Percentiles rank a stretch among this genome's conserved stretches.
phyloP scores from a whole-genome alignment of 2,329 filamentous ascomycete species.

The Pseudogymnoascus sp. region DNA sequence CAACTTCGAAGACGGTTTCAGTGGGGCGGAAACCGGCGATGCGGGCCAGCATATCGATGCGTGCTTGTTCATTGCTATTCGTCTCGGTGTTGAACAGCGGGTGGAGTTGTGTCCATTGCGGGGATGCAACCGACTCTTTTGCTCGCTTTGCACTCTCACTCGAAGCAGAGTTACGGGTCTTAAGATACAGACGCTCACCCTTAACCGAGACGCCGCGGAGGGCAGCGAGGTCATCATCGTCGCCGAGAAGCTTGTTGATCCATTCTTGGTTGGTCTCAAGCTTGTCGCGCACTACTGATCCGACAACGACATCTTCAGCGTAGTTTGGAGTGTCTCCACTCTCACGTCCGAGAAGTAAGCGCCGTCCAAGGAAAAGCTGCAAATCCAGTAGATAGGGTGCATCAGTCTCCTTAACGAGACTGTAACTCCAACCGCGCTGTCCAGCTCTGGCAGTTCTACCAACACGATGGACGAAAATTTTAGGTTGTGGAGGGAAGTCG shows the following conservation, averaged over 20 bases:
- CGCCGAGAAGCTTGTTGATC: constrained; percentile 69
- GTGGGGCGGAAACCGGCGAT: constrained; percentile 83
- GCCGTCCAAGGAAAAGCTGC: constrained; percentile 87
- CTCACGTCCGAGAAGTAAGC: constrained; percentile 67
- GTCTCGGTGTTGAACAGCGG: constrained; percentile 69
- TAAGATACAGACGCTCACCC: constrained; percentile 87
- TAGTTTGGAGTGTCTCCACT: constrained; percentile 57
- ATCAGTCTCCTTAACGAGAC: constrained; percentile 79
- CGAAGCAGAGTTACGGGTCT: constrained; percentile 84
- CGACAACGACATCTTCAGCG: constrained; percentile 76
- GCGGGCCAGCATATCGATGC: constrained; percentile 78
- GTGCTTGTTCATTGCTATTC: constrained; percentile 59
- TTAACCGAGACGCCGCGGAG: constrained; percentile 72
- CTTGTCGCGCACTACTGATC: constrained; percentile 63
- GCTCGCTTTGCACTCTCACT: constrained; percentile 82
- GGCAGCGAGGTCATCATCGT: constrained; percentile 64
- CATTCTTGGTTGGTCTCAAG: constrained; percentile 75
- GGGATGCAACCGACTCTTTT: constrained; percentile 65
- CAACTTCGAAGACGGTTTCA: constrained; percentile 96
- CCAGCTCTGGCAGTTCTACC: constrained; percentile 93
- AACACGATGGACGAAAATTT: constrained; percentile 93
- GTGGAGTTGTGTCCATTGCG: constrained; percentile 68
- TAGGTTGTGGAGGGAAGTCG: constrained; percentile 93
- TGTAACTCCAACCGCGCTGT: constrained; percentile 90
- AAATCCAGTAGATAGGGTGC: constrained; percentile 88